Conservation (phyloP, 116 monocot genomes). For the Trichopus zeylanicus region DNA sequence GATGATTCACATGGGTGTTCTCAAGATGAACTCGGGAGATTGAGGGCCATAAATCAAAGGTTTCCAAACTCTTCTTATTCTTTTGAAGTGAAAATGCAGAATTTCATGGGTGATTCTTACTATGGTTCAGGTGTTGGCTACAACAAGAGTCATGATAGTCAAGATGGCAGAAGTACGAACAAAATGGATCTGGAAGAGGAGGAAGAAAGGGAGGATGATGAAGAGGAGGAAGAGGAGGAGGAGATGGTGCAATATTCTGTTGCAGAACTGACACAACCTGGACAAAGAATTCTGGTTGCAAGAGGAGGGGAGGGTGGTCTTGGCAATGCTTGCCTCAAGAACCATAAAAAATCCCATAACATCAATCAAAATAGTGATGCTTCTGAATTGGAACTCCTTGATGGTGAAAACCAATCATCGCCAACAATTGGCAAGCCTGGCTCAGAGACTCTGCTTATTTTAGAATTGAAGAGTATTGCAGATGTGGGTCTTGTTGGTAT, state of each 20-base stretch:
- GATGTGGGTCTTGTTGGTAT: conserved; percentile 93
- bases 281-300: conserved; percentile 40
- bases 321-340: conserved; percentile 53
- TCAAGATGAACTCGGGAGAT: conserved; percentile 5
- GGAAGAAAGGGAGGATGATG: too few relatives aligned
- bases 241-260: conserved; percentile 38
- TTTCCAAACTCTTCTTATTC: background rate
- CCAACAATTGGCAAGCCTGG: conserved; percentile 48
- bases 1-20: background rate
- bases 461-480: conserved; percentile 95
- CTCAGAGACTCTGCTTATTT: conserved; percentile 64
- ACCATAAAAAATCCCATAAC: conserved; percentile 19
- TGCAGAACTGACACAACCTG: conserved; percentile 54
- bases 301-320: conserved; percentile 89
- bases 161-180: conserved; percentile 11
- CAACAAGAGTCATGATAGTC: conserved; percentile 3
- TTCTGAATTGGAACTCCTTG: conserved; percentile 1
- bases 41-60: background rate
- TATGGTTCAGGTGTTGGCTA: background rate
- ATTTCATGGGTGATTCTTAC: background rate
- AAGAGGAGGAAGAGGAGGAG: conserved; percentile 8
- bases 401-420: conserved; percentile 21
- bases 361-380: background rate
- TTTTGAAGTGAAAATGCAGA: background rate
- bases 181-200: conserved; percentile 19